Evolutionary conservation across 352 stramenopile genomes (phyloP).

Genomic region (Phytophthora sansomeana): DNA sequence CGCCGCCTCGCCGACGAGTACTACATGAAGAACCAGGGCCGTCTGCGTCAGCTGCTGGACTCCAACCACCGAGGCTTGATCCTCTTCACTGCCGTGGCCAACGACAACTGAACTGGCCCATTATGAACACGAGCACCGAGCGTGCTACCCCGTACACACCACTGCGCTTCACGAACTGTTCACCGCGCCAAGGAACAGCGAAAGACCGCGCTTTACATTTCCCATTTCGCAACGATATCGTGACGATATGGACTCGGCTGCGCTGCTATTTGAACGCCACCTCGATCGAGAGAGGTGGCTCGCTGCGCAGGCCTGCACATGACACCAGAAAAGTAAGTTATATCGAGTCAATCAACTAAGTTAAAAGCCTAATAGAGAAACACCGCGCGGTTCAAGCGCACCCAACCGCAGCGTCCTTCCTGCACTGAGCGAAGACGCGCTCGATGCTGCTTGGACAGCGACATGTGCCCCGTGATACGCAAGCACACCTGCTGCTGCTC

Average conservation of each 20-base stretch:
- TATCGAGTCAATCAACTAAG: constrained; percentile 27
- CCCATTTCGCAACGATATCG: constrained; percentile 12
- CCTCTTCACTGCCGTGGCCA: constrained; percentile 37
- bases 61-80: constrained; percentile 56
- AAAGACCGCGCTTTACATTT: constrained; percentile 31
- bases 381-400: constrained; percentile 11
- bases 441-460: constrained; percentile 21
- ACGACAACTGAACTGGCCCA: constrained; percentile 28
- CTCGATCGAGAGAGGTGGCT: constrained; percentile 35
- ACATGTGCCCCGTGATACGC: constrained; percentile 34
- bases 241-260: constrained; percentile 18
- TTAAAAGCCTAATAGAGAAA: constrained; percentile 29
- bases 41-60: constrained; percentile 66
- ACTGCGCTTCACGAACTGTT: constrained; percentile 22
- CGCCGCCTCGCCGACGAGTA: constrained; percentile 71
- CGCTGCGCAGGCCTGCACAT: constrained; percentile 21
- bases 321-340: constrained; percentile 25
- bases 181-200: background rate
- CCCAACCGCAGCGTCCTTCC: too few species aligned
- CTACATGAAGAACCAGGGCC: constrained; percentile 85
- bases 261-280: constrained; percentile 7
- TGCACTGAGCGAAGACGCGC: background rate
- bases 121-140: constrained; percentile 20
- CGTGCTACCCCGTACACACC: constrained; percentile 6
- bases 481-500: constrained; percentile 17